phyloP scores from a whole-genome alignment of 768 basidiomycete genomes.

The Boletus sp. region DNA sequence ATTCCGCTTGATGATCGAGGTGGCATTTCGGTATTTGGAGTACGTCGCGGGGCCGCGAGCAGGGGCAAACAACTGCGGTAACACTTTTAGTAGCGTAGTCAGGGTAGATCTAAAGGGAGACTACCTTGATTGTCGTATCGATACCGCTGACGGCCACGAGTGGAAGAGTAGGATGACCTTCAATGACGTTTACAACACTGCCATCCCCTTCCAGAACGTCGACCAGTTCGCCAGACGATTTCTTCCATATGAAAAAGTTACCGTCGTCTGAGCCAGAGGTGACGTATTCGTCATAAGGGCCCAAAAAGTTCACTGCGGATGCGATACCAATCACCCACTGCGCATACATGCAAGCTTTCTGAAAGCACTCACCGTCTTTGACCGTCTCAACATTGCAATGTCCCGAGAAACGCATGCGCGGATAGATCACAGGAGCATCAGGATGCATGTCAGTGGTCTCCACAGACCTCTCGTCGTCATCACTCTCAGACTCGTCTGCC shows the following conservation, averaged over 20 bases:
- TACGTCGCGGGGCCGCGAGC: constrained; percentile 45
- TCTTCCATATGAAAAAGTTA: constrained; percentile 86
- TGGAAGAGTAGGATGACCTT: constrained; percentile 76
- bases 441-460: constrained; percentile 23
- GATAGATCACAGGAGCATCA: constrained; percentile 55
- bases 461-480: constrained; percentile 30
- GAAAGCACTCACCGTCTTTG: constrained; percentile 68
- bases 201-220: constrained; percentile 85
- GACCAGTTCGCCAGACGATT: constrained; percentile 57
- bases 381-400: constrained; percentile 79
- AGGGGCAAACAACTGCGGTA: constrained; percentile 63
- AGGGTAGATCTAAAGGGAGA: constrained; percentile 8
- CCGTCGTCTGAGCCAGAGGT: constrained; percentile 87
- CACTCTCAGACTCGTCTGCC: constrained; percentile 32
- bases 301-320: constrained; percentile 75
- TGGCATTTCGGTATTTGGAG: constrained; percentile 53
- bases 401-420: constrained; percentile 63
- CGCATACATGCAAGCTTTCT: neutral
- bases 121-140: constrained; percentile 79
- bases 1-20: constrained; percentile 59
- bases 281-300: constrained; percentile 73
- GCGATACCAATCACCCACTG: neutral
- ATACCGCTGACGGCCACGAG: constrained; percentile 87
- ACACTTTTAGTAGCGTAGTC: neutral
- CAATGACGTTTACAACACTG: constrained; percentile 81